Evolutionary conservation across 2,329 filamentous ascomycete genomes (phyloP).

Genomic region (Trichoderma sp.): DNA sequence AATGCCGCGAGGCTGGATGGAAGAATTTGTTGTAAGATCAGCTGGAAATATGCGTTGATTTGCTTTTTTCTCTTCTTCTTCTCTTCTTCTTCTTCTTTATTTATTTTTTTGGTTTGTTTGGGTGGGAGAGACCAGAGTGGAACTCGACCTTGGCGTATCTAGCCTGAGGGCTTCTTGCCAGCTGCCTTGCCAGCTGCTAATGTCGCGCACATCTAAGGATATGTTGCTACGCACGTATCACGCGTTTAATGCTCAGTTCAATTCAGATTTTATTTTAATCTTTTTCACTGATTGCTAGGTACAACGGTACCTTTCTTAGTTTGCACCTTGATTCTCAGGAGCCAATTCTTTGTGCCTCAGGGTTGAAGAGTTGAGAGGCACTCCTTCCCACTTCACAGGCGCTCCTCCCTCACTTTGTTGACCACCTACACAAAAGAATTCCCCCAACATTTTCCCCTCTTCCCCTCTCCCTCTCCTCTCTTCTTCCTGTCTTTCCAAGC

Average conservation of each 20-base stretch:
- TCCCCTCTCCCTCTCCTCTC: background rate
- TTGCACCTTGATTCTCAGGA: background rate
- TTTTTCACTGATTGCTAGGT: background rate
- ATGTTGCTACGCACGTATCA: background rate
- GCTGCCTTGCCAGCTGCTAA: background rate
- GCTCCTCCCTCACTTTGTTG: background rate
- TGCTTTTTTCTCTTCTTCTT: background rate
- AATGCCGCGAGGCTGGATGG: constrained; percentile 30
- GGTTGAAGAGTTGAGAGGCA: background rate
- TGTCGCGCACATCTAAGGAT: background rate
- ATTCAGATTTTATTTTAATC: background rate
- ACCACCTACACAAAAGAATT: background rate
- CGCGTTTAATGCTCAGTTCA: background rate
- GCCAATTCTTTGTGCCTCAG: background rate
- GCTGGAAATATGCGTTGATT: background rate
- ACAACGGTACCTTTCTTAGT: background rate
- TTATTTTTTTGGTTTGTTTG: background rate
- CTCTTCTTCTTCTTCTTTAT: background rate
- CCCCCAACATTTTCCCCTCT: background rate
- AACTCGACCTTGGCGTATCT: background rate
- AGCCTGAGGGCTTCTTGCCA: background rate
- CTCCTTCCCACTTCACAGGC: background rate
- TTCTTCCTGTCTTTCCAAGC: background rate
- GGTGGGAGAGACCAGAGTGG: background rate
- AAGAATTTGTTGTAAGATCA: constrained; percentile 27